Base-by-base conservation (phyloP, 169 alveolate species). In the Plasmodium falciparum region DNA sequence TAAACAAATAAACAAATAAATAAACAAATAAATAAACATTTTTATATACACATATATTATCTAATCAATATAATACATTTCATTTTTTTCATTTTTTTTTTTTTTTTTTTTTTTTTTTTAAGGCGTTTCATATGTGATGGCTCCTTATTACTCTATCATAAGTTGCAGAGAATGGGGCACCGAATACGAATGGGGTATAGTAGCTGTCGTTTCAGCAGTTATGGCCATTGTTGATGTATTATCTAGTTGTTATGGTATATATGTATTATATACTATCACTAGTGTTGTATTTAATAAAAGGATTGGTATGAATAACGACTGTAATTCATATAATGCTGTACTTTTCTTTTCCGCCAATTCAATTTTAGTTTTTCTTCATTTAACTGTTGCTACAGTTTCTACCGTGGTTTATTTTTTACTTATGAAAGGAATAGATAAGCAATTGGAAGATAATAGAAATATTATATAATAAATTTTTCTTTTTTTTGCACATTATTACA, bases 151-250 rank as follows among this genome's bases (percentile, higher is more conserved):
- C 45, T 58, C 80, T 62, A 61, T 90, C 7, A 73, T 90, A 63
- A 69, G 93, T 45, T 78, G 88, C 15, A 47, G 88, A 69, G 83
- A 74, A 26, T 78, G 92, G 74, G 91, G 95, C 3, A 94, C 96
- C 11, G 96, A 94, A 65, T 74, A 61, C 15, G 96, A 92, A 63
- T 94, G 96, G 96, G 74, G 85, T 20, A 22, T 70, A 49, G 93
- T 93, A 12, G 90, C 94, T 6, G 29, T 73, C 12, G 80, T 92
- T 26, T 86, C 96, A 54, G 93, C 91, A 8, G 89, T 94, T 49
- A 76, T 94, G 89, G 94, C 89, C 20, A 88, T 94, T 29, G 72
- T 94, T 9, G 96, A 94, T 59, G 80, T 92, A 15, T 45, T 65
- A 29, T 83, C 93, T 49, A 91, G 95, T 54, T 69, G 61, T 59